Evolutionary conservation across 371 early-diverging fungal genomes (phyloP).

Genomic region (Mucor plumbeus): DNA sequence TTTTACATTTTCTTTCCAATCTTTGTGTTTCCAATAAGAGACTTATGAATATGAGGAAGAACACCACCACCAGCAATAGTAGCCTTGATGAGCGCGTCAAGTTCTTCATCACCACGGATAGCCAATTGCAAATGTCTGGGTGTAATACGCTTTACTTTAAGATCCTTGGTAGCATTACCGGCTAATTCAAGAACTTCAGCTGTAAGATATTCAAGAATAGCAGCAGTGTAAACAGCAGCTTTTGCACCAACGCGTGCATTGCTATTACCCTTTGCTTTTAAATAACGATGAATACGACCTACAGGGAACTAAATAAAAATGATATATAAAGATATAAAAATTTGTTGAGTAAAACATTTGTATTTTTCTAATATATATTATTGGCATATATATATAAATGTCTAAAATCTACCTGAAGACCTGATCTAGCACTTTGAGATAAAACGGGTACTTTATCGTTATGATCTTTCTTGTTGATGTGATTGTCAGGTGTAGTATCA

Average conservation of each 20-base stretch:
- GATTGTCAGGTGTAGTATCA: conserved; percentile 44
- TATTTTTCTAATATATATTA: too few relatives aligned
- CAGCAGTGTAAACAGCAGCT: conserved; percentile 91
- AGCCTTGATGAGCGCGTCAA: conserved; percentile 85
- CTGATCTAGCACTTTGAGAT: conserved; percentile 70
- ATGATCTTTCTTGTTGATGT: conserved; percentile 32
- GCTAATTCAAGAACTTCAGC: conserved; percentile 93
- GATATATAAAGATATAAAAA: neutral
- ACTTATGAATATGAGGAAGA: conserved; percentile 78
- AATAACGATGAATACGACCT: conserved; percentile 90
- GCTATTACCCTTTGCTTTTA: conserved; percentile 78
- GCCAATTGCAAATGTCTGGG: conserved; percentile 91
- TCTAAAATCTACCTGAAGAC: conserved; percentile 59
- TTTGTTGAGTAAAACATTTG: too few relatives aligned
- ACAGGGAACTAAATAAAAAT: conserved; percentile 69
- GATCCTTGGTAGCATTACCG: conserved; percentile 90
- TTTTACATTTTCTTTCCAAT: conserved; percentile 56
- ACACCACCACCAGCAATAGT: conserved; percentile 94
- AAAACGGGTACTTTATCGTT: conserved; percentile 61
- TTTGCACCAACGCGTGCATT: conserved; percentile 88
- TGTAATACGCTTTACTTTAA: conserved; percentile 89
- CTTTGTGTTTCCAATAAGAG: conserved; percentile 67
- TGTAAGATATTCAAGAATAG: conserved; percentile 89
- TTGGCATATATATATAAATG: neutral
- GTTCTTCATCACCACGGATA: conserved; percentile 91